Evolutionary conservation across 2,329 filamentous ascomycete genomes (phyloP).

Genomic region (Dothistroma pini): DNA sequence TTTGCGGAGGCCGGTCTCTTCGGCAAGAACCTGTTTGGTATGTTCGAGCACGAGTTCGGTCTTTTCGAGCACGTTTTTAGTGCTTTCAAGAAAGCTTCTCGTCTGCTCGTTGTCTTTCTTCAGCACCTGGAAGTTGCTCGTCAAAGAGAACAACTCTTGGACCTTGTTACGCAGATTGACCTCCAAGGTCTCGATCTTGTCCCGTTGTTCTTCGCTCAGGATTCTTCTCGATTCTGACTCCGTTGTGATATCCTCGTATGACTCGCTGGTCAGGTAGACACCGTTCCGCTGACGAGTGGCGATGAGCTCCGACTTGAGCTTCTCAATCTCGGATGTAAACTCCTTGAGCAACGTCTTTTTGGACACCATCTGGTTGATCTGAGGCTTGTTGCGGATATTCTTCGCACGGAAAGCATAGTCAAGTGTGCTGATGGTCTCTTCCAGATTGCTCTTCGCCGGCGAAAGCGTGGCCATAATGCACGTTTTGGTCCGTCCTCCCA

Average conservation of each 20-base stretch:
- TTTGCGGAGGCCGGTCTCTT: conserved; percentile 74
- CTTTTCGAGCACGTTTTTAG: conserved; percentile 76
- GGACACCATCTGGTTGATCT: conserved; percentile 85
- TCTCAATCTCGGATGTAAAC: conserved; percentile 89
- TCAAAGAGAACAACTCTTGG: conserved; percentile 83
- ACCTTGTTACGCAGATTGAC: conserved; percentile 87
- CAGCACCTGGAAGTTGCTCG: conserved; percentile 78
- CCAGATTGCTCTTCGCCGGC: conserved; percentile 88
- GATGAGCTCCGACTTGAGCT: conserved; percentile 88
- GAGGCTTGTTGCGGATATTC: conserved; percentile 97
- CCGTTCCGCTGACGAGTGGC: conserved; percentile 90
- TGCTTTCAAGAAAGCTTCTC: conserved; percentile 67
- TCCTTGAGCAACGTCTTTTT: conserved; percentile 91
- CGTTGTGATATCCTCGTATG: conserved; percentile 84
- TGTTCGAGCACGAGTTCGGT: conserved; percentile 79
- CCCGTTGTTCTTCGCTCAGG: conserved; percentile 84
- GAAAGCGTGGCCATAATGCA: conserved; percentile 98
- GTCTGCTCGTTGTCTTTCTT: conserved; percentile 87
- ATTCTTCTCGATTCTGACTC: conserved; percentile 91
- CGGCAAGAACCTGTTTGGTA: conserved; percentile 70
- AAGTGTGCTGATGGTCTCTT: conserved; percentile 96
- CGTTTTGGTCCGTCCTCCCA: conserved; percentile 93
- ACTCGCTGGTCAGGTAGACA: conserved; percentile 85
- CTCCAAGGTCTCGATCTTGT: conserved; percentile 90
- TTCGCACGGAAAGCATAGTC: conserved; percentile 98